phyloP scores from a whole-genome alignment of 805 yeast species.

The Cyberlindnera nakhonratchasimensis region DNA sequence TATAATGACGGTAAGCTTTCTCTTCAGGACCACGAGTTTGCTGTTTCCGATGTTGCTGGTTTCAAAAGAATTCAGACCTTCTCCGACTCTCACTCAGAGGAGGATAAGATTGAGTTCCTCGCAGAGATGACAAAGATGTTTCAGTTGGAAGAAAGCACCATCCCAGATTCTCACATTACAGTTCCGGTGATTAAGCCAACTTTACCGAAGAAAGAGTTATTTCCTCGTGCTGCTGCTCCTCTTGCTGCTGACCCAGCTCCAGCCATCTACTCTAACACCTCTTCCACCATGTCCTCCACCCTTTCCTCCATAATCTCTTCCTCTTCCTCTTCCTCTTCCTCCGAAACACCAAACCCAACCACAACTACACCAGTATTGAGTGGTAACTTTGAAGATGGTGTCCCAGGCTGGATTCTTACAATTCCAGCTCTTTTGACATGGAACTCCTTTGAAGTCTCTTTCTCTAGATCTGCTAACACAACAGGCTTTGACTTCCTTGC shows the following conservation, averaged over 20 bases:
- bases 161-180: neutral
- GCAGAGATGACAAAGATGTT: neutral
- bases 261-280: neutral
- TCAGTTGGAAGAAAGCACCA: neutral
- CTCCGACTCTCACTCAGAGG: neutral
- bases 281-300: neutral
- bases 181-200: neutral
- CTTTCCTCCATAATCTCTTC: neutral
- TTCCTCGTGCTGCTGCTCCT: slow-evolving; percentile 5
- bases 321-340: neutral
- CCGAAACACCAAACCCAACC: neutral
- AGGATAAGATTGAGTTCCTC: neutral
- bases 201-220: neutral
- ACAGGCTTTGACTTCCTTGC: neutral
- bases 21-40: neutral
- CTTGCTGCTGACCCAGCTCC: neutral
- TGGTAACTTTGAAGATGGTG: neutral
- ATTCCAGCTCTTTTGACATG: neutral
- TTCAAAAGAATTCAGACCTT: neutral
- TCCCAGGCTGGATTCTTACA: neutral
- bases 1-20: slow-evolving; percentile 1
- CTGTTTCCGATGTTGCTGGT: neutral
- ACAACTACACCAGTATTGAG: neutral
- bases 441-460: neutral
- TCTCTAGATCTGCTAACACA: neutral